Percentiles rank a stretch among this genome's conserved stretches.
phyloP scores from a whole-genome alignment of 2,329 filamentous ascomycete genomes.

The Phaeosphaeriaceae sp. region DNA sequence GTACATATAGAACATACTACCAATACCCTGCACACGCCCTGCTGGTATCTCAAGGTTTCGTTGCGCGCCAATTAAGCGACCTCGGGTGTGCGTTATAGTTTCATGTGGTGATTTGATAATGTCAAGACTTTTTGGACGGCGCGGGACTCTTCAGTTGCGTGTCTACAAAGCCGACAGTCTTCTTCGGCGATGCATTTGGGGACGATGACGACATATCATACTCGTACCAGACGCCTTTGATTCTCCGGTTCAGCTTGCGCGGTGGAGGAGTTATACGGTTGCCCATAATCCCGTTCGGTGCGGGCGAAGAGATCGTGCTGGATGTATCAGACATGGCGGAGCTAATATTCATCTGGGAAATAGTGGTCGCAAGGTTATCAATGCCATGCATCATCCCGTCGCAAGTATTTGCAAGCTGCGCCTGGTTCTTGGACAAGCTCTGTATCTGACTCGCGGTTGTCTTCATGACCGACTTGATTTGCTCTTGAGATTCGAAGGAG shows the following conservation, averaged over 20 bases:
- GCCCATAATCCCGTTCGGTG: slow-evolving; percentile 19
- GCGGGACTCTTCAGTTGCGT: slow-evolving; percentile 34
- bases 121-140: slow-evolving; percentile 13
- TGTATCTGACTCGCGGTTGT: slow-evolving; percentile 39
- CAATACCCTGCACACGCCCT: too few species aligned
- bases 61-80: too few species aligned
- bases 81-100: too few species aligned
- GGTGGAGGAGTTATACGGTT: slow-evolving; percentile 39
- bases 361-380: slow-evolving; percentile 26
- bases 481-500: slow-evolving; percentile 39
- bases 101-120: too few species aligned
- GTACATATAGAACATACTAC: too few species aligned
- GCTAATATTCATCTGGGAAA: slow-evolving; percentile 21
- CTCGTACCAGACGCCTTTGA: slow-evolving; percentile 49
- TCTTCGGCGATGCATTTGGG: slow-evolving; percentile 17
- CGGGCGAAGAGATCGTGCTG: slow-evolving; percentile 15
- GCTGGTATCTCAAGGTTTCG: too few species aligned
- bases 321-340: slow-evolving; percentile 22
- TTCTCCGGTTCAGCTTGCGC: slow-evolving; percentile 41
- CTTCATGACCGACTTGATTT: slow-evolving; percentile 35
- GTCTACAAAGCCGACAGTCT: slow-evolving; percentile 24
- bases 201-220: slow-evolving; percentile 31
- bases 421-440: slow-evolving; percentile 36
- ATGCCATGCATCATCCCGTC: slow-evolving; percentile 40
- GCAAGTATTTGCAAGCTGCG: slow-evolving; percentile 37